Conservation (phyloP, 2,329 filamentous ascomycete genomes). For the Pseudofabraea citricarpa region DNA sequence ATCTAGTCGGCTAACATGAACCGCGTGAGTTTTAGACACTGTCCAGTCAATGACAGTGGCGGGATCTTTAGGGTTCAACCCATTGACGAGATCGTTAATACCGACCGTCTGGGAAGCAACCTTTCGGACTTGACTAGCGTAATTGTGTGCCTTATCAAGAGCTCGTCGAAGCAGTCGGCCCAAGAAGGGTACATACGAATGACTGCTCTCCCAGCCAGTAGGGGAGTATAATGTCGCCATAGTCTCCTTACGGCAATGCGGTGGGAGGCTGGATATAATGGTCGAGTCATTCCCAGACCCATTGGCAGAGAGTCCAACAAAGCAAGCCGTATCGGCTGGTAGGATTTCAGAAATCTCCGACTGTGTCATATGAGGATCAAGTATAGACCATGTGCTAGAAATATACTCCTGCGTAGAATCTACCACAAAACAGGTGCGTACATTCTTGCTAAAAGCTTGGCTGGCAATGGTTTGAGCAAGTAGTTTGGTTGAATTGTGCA, state of each 20-base stretch:
- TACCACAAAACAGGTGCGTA: neutral
- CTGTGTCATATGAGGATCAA: neutral
- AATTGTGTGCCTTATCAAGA: neutral
- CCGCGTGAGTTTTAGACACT: neutral
- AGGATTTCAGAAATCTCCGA: neutral
- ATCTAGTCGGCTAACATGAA: slow-evolving; percentile 1
- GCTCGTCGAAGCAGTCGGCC: neutral
- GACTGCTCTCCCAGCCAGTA: neutral
- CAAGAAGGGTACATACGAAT: neutral
- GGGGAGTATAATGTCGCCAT: neutral
- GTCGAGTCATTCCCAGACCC: neutral
- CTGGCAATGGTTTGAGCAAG: neutral
- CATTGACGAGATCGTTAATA: neutral
- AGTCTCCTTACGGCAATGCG: neutral
- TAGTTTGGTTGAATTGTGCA: neutral
- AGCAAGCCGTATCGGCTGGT: neutral
- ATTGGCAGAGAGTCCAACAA: neutral
- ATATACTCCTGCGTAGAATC: neutral
- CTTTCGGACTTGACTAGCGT: neutral
- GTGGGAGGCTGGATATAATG: neutral
- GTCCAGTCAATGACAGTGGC: slow-evolving; percentile 1
- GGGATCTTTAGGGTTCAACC: neutral
- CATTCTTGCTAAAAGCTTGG: neutral
- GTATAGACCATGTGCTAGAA: slow-evolving; percentile 1
- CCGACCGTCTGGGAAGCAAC: neutral